These are phyloP conservation scores for Terana coerulea DNA, from an alignment of 768 basidiomycete genomes.

Conservation along the genomic window DNA sequence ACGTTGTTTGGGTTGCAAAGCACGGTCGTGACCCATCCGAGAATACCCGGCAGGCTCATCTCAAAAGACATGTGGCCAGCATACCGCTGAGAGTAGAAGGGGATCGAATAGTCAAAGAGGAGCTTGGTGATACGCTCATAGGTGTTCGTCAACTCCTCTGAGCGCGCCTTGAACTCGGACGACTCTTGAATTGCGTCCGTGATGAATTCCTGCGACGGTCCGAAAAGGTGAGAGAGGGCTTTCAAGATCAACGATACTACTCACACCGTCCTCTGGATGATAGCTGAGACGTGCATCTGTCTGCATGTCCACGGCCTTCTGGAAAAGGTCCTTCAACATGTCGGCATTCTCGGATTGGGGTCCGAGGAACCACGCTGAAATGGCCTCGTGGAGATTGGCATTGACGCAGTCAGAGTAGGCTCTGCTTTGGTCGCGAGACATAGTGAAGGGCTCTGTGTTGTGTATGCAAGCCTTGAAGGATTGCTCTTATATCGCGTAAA, in stretches of 20 bases:
- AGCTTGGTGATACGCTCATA: conserved; percentile 15
- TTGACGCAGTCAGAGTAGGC: conserved; percentile 1
- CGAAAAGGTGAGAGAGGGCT: not conserved
- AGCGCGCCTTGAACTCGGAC: conserved; percentile 18
- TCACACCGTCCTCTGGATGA: conserved; percentile 28
- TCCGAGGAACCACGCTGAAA: conserved; percentile 38
- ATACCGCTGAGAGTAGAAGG: conserved; percentile 39
- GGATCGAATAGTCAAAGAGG: conserved; percentile 31
- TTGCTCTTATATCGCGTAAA: too few species aligned
- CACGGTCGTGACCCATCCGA: conserved; percentile 19
- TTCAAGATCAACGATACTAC: not conserved
- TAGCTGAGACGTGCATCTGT: conserved; percentile 24
- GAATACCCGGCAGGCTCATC: conserved; percentile 28
- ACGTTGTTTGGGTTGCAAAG: conserved; percentile 44
- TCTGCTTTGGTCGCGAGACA: too few species aligned
- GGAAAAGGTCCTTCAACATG: conserved; percentile 25
- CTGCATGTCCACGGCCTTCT: conserved; percentile 22
- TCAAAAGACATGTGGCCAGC: conserved; percentile 38
- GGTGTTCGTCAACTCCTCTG: conserved; percentile 19
- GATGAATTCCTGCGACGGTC: conserved; percentile 20
- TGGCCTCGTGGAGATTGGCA: conserved; percentile 18
- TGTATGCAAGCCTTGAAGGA: too few species aligned
- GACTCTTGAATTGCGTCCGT: conserved; percentile 16
- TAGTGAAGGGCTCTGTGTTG: too few species aligned
- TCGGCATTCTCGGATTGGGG: conserved; percentile 36